These are phyloP conservation scores for Immersiporthe knoxdaviesiana DNA, from an alignment of 2,329 filamentous ascomycete species.

Conservation along the genomic window DNA sequence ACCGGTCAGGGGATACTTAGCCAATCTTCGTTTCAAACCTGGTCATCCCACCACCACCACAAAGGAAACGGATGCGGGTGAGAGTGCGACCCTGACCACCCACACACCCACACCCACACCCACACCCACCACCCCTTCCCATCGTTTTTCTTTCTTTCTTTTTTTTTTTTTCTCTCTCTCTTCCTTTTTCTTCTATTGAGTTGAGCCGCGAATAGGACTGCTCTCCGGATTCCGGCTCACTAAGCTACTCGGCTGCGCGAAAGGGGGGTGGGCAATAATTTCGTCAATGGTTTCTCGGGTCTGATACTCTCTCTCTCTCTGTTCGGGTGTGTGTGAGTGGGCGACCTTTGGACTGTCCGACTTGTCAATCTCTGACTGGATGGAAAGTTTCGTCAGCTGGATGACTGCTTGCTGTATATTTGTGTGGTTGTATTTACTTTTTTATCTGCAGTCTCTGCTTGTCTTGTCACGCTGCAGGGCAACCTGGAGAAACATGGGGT, in stretches of 20 bases:
- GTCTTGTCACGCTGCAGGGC: not conserved
- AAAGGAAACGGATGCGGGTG: not conserved
- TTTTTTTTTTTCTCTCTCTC: too few relatives aligned
- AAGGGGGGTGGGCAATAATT: not conserved
- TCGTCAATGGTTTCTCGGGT: not conserved
- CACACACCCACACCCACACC: too few relatives aligned
- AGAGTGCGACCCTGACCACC: slow-evolving; percentile 7
- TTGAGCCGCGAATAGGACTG: slow-evolving; percentile 4
- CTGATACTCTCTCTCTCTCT: not conserved
- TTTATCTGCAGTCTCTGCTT: too few relatives aligned
- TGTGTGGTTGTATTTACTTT: not conserved
- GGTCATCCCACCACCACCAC: slow-evolving; percentile 5
- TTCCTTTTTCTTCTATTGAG: not conserved
- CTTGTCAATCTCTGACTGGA: too few relatives aligned
- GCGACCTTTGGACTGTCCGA: too few relatives aligned
- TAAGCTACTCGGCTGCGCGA: not conserved
- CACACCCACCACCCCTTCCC: too few relatives aligned
- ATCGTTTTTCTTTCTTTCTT: not conserved
- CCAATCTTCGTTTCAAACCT: slow-evolving; percentile 2
- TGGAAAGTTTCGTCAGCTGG: too few relatives aligned
- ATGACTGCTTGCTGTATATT: too few relatives aligned
- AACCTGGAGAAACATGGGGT: not conserved
- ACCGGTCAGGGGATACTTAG: slow-evolving; percentile 12
- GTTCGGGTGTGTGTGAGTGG: not conserved
- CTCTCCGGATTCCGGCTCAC: slow-evolving; percentile 8